Evolutionary conservation across 2,329 filamentous ascomycete species (phyloP), one percentile per base, ranked within the genome.

Genomic region (Claviceps pazoutovae): DNA sequence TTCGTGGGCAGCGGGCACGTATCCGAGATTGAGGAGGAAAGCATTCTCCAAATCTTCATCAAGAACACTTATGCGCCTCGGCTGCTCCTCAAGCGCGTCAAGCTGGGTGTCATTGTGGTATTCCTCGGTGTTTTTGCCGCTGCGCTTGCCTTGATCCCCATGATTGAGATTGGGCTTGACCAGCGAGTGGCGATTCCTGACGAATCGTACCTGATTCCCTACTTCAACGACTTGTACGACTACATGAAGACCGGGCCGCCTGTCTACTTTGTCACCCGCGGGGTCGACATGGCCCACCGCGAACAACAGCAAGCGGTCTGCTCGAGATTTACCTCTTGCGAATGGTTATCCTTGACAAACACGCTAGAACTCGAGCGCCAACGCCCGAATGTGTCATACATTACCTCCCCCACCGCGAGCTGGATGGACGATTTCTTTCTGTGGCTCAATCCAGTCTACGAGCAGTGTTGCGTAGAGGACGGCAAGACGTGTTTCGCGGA

Each of bases 361-460:
- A 83, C 95, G 1, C 74, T 98, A 4, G 94, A 98, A 64, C 87
- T 93, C 59, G 94, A 98, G 69, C 82, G 93, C 11, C 97, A 96
- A 70, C 81, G 93, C 39, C 78, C 89, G 0, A 80, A 94, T 6
- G 74, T 91, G 1, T 96, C 89, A 1, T 97, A 89, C 66, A 88
- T 98, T 58, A 79, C 88, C 6, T 83, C 90, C 9, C 86, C 89
- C 0, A 83, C 91, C 0, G 93, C 94, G 3, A 96, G 86, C 66
- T 98, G 93, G 93, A 79, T 98, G 17, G 93, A 98, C 58, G 93
- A 98, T 64, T 97, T 88, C 69, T 88, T 97, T 69, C 78, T 88
- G 54, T 98, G 93, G 91, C 73, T 97, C n/a, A 95, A 97, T 59
- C 93, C 93, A 0, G 78, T 88, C 44, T 69, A 71, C 21, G 85